Conservation (phyloP, 1,139 yeast species). For the Arxiozyma slooffiae region DNA sequence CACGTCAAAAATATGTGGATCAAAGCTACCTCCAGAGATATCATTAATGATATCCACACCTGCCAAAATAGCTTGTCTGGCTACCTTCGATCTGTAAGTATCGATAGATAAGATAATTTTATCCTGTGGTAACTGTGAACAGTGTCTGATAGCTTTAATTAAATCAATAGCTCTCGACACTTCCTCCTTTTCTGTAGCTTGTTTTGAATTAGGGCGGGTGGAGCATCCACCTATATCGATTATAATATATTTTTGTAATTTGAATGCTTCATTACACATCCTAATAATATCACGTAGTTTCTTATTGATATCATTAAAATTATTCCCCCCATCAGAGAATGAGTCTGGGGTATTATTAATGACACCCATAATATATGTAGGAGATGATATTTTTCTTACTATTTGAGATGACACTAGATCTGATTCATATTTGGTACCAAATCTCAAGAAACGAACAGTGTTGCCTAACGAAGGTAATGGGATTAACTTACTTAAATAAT, state of each 20-base stretch:
- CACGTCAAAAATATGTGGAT: constrained; percentile 49
- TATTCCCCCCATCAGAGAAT: constrained; percentile 77
- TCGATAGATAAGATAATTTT: constrained; percentile 62
- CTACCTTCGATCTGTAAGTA: constrained; percentile 72
- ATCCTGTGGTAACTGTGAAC: constrained; percentile 32
- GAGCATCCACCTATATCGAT: constrained; percentile 92
- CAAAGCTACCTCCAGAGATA: constrained; percentile 69
- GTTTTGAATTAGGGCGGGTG: constrained; percentile 71
- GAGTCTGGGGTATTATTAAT: constrained; percentile 90
- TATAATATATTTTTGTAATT: constrained; percentile 55
- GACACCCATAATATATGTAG: constrained; percentile 64
- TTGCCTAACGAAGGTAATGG: constrained; percentile 15
- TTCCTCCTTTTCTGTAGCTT: constrained; percentile 51
- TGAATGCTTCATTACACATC: constrained; percentile 48
- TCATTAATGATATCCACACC: constrained; percentile 94
- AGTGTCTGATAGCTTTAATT: constrained; percentile 49
- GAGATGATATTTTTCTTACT: constrained; percentile 21
- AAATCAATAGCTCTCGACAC: constrained; percentile 60
- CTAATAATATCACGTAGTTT: constrained; percentile 35
- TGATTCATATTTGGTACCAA: constrained; percentile 10
- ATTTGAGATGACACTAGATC: constrained; percentile 8
- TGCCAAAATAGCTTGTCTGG: constrained; percentile 51
- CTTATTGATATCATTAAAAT: constrained; percentile 32
- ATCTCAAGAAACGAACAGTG: constrained; percentile 16
- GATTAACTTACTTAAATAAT: constrained; percentile 21